Conservation (phyloP, 2,329 filamentous ascomycete genomes). For the Aspergillus melleus region DNA sequence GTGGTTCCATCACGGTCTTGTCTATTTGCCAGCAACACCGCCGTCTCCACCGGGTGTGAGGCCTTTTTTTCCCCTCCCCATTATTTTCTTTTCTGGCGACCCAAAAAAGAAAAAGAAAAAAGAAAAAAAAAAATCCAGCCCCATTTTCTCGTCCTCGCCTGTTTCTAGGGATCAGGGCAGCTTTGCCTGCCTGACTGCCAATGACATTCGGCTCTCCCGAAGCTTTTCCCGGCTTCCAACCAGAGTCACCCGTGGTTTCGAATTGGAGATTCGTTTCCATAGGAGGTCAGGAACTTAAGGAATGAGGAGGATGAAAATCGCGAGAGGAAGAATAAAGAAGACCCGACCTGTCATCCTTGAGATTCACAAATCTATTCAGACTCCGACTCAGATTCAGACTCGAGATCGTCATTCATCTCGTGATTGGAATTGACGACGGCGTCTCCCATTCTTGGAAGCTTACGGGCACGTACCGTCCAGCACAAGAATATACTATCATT, state of each 20-base stretch:
- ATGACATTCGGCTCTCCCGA: neutral
- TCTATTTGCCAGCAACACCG: conserved; percentile 14
- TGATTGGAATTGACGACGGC: too few species aligned
- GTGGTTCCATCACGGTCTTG: conserved; percentile 13
- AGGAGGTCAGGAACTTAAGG: neutral
- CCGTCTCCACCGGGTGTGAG: conserved; percentile 14
- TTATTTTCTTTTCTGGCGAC: conserved; percentile 1
- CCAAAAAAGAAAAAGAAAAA: neutral
- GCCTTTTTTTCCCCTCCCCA: conserved; percentile 4
- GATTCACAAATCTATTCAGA: neutral
- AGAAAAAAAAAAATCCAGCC: neutral
- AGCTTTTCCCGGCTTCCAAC: neutral
- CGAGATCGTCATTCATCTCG: too few species aligned
- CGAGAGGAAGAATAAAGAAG: neutral
- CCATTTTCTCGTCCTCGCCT: neutral
- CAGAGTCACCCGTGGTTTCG: conserved; percentile 1
- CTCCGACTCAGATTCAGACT: too few species aligned
- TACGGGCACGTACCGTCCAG: neutral
- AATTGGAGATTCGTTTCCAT: neutral
- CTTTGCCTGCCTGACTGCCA: neutral
- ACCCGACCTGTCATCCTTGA: neutral
- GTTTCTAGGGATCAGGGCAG: neutral
- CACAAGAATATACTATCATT: neutral
- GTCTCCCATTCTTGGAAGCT: too few species aligned
- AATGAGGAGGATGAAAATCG: neutral